A percentile compares a stretch with the other conserved stretches of the same genome.
Evolutionary conservation across 495 filamentous ascomycete species (phyloP).

Genomic region (Penicillium steckii): DNA sequence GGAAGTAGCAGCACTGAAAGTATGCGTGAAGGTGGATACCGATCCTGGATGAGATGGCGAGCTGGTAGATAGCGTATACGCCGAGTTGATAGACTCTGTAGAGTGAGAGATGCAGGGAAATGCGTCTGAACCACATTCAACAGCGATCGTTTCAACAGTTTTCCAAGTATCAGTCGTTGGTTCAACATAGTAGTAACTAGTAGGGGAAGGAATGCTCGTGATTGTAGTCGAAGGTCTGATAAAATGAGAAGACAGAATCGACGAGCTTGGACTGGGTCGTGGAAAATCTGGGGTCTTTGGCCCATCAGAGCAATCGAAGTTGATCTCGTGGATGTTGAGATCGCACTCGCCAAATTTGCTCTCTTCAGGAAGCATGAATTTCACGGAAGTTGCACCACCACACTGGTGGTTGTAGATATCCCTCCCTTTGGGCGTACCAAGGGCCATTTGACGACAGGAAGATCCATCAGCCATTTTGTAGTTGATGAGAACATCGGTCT

Average conservation of each 20-base stretch:
- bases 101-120: constrained; percentile 54
- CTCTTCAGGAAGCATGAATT: constrained; percentile 66
- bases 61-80: constrained; percentile 55
- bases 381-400: constrained; percentile 79
- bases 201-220: background rate
- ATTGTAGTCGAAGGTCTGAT: constrained; percentile 9
- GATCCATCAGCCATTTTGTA: constrained; percentile 79
- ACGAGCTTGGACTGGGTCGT: background rate
- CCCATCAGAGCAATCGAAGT: constrained; percentile 71
- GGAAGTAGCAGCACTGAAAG: constrained; percentile 9
- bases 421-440: constrained; percentile 61
- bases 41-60: constrained; percentile 33
- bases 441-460: constrained; percentile 70
- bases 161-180: constrained; percentile 35
- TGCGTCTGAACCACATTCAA: constrained; percentile 57
- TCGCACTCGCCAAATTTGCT: constrained; percentile 55
- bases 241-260: background rate
- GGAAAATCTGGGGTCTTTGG: constrained; percentile 15
- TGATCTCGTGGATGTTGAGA: constrained; percentile 70
- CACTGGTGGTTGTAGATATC: constrained; percentile 81
- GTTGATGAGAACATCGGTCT: constrained; percentile 75
- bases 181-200: background rate
- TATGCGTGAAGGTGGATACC: constrained; percentile 27
- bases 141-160: constrained; percentile 55
- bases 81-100: constrained; percentile 49